These are phyloP conservation scores for Solanum hybrid DNA, from an alignment of 305 asterid genomes.

Conservation along the genomic window DNA sequence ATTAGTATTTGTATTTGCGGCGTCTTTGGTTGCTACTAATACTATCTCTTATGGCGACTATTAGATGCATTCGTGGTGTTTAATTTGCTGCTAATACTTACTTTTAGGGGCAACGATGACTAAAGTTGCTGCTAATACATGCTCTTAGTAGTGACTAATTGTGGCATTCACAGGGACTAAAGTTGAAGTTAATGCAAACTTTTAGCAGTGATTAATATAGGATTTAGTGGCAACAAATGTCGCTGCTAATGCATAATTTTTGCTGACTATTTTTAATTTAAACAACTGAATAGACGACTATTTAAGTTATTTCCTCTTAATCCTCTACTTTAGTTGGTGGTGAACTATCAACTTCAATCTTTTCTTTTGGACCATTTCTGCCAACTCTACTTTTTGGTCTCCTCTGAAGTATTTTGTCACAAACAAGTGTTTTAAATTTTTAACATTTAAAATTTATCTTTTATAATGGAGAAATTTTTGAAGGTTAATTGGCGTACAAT, in stretches of 20 bases:
- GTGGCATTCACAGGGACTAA: too few relatives aligned
- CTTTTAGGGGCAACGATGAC: too few relatives aligned
- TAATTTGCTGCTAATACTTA: background rate
- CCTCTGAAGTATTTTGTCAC: background rate
- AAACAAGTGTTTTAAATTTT: background rate
- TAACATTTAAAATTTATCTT: background rate
- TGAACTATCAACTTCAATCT: background rate
- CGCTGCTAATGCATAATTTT: too few relatives aligned
- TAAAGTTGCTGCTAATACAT: too few relatives aligned
- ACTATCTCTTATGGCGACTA: too few relatives aligned
- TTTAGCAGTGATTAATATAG: too few relatives aligned
- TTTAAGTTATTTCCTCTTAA: background rate
- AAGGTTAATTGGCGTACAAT: accelerated
- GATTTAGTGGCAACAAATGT: too few relatives aligned
- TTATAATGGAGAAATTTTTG: background rate
- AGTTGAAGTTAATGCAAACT: too few relatives aligned
- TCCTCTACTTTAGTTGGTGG: background rate
- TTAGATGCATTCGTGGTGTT: too few relatives aligned
- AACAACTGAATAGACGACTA: background rate
- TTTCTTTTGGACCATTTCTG: background rate
- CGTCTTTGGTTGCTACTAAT: too few relatives aligned
- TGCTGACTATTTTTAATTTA: background rate
- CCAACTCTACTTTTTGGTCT: background rate
- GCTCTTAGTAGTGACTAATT: too few relatives aligned
- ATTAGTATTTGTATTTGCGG: too few relatives aligned